Base-by-base conservation (phyloP, 2,329 filamentous ascomycete genomes). In the Fusarium longipes region DNA sequence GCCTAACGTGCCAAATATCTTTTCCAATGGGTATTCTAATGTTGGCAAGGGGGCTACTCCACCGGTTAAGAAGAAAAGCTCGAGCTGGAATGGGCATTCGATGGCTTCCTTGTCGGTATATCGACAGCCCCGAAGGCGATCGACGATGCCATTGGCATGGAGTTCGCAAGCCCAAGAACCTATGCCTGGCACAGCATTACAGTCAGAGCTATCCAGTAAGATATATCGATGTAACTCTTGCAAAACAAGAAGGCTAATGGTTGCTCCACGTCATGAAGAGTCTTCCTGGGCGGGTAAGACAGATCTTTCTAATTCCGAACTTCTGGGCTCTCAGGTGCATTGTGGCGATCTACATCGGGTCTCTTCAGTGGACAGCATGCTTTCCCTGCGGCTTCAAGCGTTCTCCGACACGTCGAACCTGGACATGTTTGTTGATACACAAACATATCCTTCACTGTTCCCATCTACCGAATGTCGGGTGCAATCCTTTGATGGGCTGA, bases 281-380 rank as follows among this genome's bases (percentile, higher is more conserved):
- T 18, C 44, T 35, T 35, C 30, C 30, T 18, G 20, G 30, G 17
- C 44, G 10, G 30, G 20, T 15, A 48, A 35, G 20, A 48, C 18
- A 35, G 17, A 48, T 35, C 6, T 25, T 35, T 15, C 22, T 48
- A 35, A 48, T 48, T 18, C 30, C 17, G 30, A 35, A 27, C 15
- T 9, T 48, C 44, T 35, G 17, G 44, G 30, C 44, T 35, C 17
- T 18, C 44, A 18, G 17, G 10, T 18, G 20, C 30, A 35, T 35
- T 48, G 44, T 48, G 44, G 44, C 20, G 30, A 48, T 48, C 44
- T 48, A 35, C 20, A 48, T 48, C 15, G 44, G 30, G 30, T 35
- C 20, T 18, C 44, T 48, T 18, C 30, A 48, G 15, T 18, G 30
- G 44, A 48, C 20, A 48, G 7, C 20, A 35, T 48, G 44, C 20